Evolutionary conservation across 345 rosid genomes (phyloP).

Genomic region (Salix purpurea): DNA sequence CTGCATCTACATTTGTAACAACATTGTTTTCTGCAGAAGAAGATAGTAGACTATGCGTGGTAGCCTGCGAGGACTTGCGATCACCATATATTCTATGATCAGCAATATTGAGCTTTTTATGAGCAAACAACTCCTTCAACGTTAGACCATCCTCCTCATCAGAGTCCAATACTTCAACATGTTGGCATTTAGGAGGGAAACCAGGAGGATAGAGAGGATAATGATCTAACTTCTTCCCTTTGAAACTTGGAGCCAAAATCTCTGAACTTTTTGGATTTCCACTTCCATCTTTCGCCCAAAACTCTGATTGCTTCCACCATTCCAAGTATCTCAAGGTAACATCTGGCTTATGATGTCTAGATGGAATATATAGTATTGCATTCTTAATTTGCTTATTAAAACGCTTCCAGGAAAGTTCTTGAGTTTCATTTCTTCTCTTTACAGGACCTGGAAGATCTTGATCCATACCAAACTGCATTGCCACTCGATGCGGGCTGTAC

Average conservation of each 20-base stretch:
- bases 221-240: background rate
- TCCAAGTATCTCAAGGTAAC: background rate
- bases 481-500: background rate
- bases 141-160: background rate
- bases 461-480: background rate
- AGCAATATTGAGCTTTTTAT: background rate
- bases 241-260: background rate
- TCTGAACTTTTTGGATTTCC: background rate
- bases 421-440: background rate
- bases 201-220: background rate
- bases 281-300: background rate
- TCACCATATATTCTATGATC: background rate
- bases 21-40: background rate
- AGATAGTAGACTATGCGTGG: background rate
- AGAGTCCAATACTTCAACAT: background rate
- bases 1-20: background rate
- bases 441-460: background rate
- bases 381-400: background rate
- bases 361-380: background rate
- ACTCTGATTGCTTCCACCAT: background rate
- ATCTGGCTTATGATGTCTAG: background rate
- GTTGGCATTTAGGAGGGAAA: background rate
- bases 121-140: background rate
- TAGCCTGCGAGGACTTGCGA: background rate
- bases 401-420: background rate